Evolutionary conservation across 1,284 basidiomycete species (phyloP).

Genomic region (Amylostereum chailletii): DNA sequence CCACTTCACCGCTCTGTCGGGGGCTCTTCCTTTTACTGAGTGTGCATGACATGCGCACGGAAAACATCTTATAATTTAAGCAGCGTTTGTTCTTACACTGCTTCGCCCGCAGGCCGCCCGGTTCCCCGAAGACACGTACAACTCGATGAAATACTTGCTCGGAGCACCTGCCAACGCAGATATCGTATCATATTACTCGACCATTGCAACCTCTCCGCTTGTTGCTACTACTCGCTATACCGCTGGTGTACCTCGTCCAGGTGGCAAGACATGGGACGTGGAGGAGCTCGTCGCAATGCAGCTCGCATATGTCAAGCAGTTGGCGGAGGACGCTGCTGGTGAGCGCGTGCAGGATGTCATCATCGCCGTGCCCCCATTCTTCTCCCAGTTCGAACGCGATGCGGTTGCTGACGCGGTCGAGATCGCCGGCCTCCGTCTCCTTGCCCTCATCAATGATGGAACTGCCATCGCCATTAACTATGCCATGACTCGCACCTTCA

Average conservation of each 20-base stretch:
- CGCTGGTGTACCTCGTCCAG: slow-evolving; percentile 50
- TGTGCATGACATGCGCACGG: background rate
- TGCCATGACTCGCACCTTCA: slow-evolving; percentile 90
- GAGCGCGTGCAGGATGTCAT: slow-evolving; percentile 79
- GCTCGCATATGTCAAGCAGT: slow-evolving; percentile 80
- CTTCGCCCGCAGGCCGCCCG: slow-evolving; percentile 62
- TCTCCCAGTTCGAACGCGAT: slow-evolving; percentile 81
- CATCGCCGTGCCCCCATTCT: slow-evolving; percentile 83
- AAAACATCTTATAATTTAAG: too few species aligned
- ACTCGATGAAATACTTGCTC: slow-evolving; percentile 83
- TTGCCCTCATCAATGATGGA: slow-evolving; percentile 89
- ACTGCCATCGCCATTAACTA: slow-evolving; percentile 92
- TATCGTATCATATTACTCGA: slow-evolving; percentile 53
- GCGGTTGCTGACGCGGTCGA: slow-evolving; percentile 88
- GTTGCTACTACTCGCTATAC: slow-evolving; percentile 20
- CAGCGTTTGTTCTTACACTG: too few species aligned
- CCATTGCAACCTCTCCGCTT: slow-evolving; percentile 36
- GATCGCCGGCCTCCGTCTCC: slow-evolving; percentile 78
- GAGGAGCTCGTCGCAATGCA: slow-evolving; percentile 96
- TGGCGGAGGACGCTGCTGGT: slow-evolving; percentile 73
- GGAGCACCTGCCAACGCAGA: slow-evolving; percentile 63
- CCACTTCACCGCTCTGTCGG: background rate
- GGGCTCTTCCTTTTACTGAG: background rate
- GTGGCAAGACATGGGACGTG: slow-evolving; percentile 67
- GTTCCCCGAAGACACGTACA: slow-evolving; percentile 85